Base-by-base conservation (phyloP, 2,329 filamentous ascomycete genomes). In the Exophiala dermatitidis region DNA sequence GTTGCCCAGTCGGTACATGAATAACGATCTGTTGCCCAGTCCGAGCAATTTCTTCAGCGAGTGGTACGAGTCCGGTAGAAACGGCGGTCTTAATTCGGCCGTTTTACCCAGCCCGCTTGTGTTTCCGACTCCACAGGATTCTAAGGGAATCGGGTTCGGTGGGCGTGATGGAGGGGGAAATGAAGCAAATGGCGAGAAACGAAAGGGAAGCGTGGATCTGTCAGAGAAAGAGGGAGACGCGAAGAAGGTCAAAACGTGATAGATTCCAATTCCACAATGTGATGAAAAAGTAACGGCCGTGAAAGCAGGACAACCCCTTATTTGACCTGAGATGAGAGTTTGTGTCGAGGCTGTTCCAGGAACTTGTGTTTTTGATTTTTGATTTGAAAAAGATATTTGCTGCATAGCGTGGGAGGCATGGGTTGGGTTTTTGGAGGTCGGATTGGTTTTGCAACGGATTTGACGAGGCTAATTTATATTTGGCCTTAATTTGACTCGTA, bases 21-120 rank as follows among this genome's bases (percentile, higher is more conserved):
- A 84, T 53, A 88, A 87, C 60, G 88, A 90, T 34, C 83, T 96
- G 50, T 76, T 97, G 10, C 90, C 93, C 0, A 95, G 88, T 52
- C 93, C 93, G 0, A 94, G 86, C 59, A 89, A 83, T 60, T 96
- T 97, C 72, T 97, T 95, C 65, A 84, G 86, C 0, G 90, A 95
- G 59, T 96, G 90, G 90, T 84, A 86, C 33, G 60, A 58, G 36
- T 58, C 52, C 19, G 54, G 56, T 10, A 48, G 60, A 48, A 59
- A 56, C 68, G 77, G 42, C 30, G 42, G 78, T 29, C 68, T 75
- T 52, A 87, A 93, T 61, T 86, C 79, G 67, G 95, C 93, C 64
- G 93, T 94, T 61, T 76, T 97, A 46, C 90, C 90, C 0, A 96
- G 90, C 67, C 93, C 93, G 1, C 93, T 93, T 0, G 71, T 54